A percentile compares a stretch with the other conserved stretches of the same genome.
phyloP scores from a whole-genome alignment of 2,329 filamentous ascomycete species.

The Chalaropsis ovoidea region DNA sequence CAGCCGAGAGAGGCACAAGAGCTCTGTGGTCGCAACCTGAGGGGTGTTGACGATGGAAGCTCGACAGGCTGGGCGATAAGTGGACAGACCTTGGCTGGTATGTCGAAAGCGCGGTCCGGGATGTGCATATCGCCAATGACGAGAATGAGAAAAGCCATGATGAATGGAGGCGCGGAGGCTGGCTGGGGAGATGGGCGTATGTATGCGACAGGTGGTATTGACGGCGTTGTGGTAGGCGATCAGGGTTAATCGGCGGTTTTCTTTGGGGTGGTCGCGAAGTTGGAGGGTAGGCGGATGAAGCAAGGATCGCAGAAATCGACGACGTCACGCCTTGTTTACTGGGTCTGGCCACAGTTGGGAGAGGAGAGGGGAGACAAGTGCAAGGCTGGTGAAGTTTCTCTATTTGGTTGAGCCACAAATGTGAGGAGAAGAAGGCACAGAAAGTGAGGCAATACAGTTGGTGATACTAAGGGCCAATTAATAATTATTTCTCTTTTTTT shows the following conservation, averaged over 20 bases:
- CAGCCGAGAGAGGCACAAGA: not conserved
- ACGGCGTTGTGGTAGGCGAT: not conserved
- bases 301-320: constrained; percentile 8
- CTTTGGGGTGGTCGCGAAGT: not conserved
- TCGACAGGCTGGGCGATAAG: not conserved
- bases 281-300: not conserved
- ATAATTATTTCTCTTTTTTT: too few relatives aligned
- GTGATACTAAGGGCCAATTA: too few relatives aligned
- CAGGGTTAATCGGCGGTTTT: not conserved
- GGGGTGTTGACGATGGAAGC: not conserved
- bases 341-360: not conserved
- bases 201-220: not conserved
- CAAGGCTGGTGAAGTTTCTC: not conserved
- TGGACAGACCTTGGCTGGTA: constrained; percentile 66
- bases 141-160: constrained; percentile 80
- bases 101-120: constrained; percentile 81
- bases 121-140: constrained; percentile 92
- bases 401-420: not conserved
- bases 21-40: not conserved
- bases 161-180: constrained; percentile 30
- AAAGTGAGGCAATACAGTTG: not conserved
- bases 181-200: too few relatives aligned
- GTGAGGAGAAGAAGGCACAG: not conserved
- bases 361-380: not conserved
- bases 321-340: constrained; percentile 13